These are phyloP conservation scores for Tinospora cordifolia DNA, from an alignment of 164 flowering plant genomes.

Conservation along the genomic window DNA sequence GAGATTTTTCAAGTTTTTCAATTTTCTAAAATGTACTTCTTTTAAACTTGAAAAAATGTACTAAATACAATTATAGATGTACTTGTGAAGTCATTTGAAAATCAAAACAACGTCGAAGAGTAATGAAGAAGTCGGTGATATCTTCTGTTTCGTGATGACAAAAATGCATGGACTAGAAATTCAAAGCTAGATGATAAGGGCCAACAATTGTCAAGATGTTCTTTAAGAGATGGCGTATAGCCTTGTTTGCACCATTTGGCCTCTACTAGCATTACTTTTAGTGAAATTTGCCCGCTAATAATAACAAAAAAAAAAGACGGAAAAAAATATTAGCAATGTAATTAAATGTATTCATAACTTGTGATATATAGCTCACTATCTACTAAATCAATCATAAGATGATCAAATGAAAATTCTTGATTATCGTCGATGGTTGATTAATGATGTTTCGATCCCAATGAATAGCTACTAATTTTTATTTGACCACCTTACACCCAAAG, in stretches of 20 bases:
- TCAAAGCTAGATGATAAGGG: slow-evolving; percentile 39
- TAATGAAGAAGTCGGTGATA: slow-evolving; percentile 11
- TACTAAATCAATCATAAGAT: background rate
- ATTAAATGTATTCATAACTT: background rate
- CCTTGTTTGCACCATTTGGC: slow-evolving; percentile 43
- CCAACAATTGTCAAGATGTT: slow-evolving; percentile 45
- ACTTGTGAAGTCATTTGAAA: slow-evolving; percentile 31
- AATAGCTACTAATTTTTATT: background rate
- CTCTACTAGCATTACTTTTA: slow-evolving; percentile 37
- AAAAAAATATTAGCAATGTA: background rate
- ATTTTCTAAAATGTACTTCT: no score
- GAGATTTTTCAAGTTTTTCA: no score
- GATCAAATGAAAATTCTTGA: background rate
- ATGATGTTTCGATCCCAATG: background rate
- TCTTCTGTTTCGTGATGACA: slow-evolving; percentile 10
- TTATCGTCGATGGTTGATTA: background rate
- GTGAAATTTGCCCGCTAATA: slow-evolving; percentile 50
- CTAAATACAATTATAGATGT: slow-evolving; percentile 15
- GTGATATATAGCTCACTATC: background rate
- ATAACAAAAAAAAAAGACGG: background rate
- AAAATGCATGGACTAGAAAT: slow-evolving; percentile 23
- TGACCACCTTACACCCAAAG: background rate
- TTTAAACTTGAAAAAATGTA: no score
- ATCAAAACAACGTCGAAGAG: slow-evolving; percentile 27
- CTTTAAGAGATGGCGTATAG: slow-evolving; percentile 34